Percentiles rank a stretch among this genome's conserved stretches.
phyloP scores from a whole-genome alignment of 768 basidiomycete genomes.

The Tulasnella sp. region DNA sequence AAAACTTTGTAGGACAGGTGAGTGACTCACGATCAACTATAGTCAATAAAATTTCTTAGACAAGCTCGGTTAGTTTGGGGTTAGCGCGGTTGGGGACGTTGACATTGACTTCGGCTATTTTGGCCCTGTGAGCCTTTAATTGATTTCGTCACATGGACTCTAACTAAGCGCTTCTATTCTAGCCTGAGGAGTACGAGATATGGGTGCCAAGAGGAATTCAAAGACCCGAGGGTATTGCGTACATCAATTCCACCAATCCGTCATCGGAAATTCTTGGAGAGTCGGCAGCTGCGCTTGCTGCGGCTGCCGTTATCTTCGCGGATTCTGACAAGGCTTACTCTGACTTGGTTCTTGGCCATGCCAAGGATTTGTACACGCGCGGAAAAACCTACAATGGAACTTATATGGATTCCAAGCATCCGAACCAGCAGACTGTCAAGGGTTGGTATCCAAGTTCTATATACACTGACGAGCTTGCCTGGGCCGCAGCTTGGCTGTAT shows the following conservation, averaged over 20 bases:
- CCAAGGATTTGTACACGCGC: slow-evolving; percentile 6
- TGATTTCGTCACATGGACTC: too few species aligned
- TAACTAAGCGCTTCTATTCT: too few species aligned
- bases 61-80: neutral
- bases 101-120: slow-evolving; percentile 13
- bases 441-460: slow-evolving; percentile 6
- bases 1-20: slow-evolving; percentile 12
- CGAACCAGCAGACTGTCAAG: slow-evolving; percentile 4
- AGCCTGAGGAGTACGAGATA: slow-evolving; percentile 11
- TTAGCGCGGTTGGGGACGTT: neutral
- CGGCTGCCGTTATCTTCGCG: slow-evolving; percentile 3
- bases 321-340: slow-evolving; percentile 5
- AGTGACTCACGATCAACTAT: too few species aligned
- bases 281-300: neutral
- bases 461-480: slow-evolving; percentile 2
- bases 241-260: slow-evolving; percentile 10
- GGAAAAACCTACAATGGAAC: neutral
- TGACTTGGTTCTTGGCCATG: neutral
- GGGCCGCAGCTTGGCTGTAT: slow-evolving; percentile 7
- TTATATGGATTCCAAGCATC: slow-evolving; percentile 4
- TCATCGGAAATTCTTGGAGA: slow-evolving; percentile 11
- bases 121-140: slow-evolving; percentile 3
- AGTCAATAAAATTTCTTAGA: too few species aligned
- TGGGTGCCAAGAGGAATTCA: neutral
- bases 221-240: neutral